phyloP scores from a whole-genome alignment of 129 eudicot genomes.

The Dittrichia graveolens region DNA sequence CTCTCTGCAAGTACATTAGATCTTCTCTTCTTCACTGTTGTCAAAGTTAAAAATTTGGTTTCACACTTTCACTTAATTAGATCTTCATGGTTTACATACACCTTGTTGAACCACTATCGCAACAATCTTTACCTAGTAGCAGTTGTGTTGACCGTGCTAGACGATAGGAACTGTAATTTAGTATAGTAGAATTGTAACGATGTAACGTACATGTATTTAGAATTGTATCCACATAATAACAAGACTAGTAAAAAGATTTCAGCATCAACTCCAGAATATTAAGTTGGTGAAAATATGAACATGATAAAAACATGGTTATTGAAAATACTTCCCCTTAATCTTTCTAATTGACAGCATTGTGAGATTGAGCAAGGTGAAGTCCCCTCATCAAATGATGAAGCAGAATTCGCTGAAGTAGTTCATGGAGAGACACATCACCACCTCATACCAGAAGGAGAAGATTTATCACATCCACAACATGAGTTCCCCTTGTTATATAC shows the following conservation, averaged over 20 bases:
- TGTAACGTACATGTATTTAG: background rate
- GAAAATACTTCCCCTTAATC: background rate
- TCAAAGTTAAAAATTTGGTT: no score
- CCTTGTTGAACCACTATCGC: no score
- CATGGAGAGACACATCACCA: constrained; percentile 35
- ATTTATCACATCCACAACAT: constrained; percentile 26
- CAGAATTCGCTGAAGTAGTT: constrained; percentile 22
- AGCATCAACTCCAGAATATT: background rate
- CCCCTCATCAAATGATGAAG: constrained; percentile 29
- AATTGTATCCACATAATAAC: background rate
- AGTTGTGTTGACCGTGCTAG: background rate
- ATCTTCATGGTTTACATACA: no score
- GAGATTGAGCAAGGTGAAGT: constrained; percentile 24
- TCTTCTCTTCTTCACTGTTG: no score
- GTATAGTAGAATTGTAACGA: background rate
- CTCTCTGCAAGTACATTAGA: no score
- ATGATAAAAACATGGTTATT: background rate
- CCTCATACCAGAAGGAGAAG: constrained; percentile 35
- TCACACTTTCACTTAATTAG: no score
- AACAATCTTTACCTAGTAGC: no score
- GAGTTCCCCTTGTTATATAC: constrained; percentile 38
- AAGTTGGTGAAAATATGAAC: background rate
- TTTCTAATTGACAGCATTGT: constrained; percentile 23
- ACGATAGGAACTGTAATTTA: background rate
- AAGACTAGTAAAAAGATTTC: background rate